Conservation (phyloP, 495 filamentous ascomycete species). For the Trichoderma virens region DNA sequence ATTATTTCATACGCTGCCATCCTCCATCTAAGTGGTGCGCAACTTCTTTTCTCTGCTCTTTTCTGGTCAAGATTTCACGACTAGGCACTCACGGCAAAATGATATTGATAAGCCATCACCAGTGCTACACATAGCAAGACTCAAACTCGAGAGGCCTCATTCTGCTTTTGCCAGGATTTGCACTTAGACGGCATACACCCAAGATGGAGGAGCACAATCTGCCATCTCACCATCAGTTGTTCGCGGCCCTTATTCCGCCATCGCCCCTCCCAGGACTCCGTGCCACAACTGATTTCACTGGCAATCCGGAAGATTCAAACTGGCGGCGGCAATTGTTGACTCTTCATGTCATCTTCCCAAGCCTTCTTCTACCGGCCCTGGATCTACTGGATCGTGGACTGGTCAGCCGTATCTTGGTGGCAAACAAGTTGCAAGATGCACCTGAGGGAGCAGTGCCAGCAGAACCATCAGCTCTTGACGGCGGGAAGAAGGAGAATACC, state of each 20-base stretch:
- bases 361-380: constrained; percentile 60
- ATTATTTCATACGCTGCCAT: not conserved
- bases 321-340: constrained; percentile 43
- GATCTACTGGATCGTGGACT: constrained; percentile 72
- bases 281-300: too few species aligned
- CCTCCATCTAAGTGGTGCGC: not conserved
- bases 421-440: not conserved
- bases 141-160: too few species aligned
- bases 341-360: constrained; percentile 57
- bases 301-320: too few species aligned
- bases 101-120: not conserved
- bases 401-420: constrained; percentile 34
- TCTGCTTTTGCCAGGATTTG: too few species aligned
- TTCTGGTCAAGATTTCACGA: too few species aligned
- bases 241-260: not conserved
- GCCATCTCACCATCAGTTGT: not conserved
- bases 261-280: constrained; percentile 22
- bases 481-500: too few species aligned
- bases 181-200: too few species aligned
- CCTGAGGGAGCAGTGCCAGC: not conserved
- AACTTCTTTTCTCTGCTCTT: not conserved
- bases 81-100: not conserved
- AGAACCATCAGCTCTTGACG: too few species aligned
- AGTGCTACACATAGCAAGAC: not conserved
- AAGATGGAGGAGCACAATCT: not conserved